Evolutionary conservation across 176 grass and related monocot species (phyloP).

Genomic region (Triticum timopheevii): DNA sequence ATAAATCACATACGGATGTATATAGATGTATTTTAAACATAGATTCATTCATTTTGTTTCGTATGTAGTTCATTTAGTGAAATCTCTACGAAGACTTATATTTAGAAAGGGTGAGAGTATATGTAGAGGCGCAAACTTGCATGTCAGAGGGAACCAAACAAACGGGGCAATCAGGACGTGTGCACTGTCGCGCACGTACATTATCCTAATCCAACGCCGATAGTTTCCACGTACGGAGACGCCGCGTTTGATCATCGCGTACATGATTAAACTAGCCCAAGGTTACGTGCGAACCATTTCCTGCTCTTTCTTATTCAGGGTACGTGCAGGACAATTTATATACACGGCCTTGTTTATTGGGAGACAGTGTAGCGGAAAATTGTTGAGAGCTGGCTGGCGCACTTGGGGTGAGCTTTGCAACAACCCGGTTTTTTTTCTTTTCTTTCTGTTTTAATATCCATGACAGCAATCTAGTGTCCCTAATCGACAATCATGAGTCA

Average conservation of each 20-base stretch:
- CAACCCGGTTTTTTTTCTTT: background rate
- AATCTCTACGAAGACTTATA: too few species aligned
- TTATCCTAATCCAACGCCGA: conserved; percentile 13
- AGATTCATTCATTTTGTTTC: too few species aligned
- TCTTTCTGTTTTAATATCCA: background rate
- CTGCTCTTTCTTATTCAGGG: background rate
- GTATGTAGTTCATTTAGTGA: too few species aligned
- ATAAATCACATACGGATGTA: too few species aligned
- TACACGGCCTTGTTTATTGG: background rate
- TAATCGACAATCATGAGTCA: conserved; percentile 44
- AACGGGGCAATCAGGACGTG: background rate
- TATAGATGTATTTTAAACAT: too few species aligned
- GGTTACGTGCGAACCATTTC: conserved; percentile 57
- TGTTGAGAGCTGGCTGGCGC: conserved; percentile 49
- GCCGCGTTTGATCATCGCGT: background rate
- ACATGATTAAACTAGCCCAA: background rate
- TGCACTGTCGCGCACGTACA: conserved; percentile 34
- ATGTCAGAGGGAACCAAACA: conserved; percentile 35
- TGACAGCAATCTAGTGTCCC: conserved; percentile 32
- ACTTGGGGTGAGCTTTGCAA: conserved; percentile 49
- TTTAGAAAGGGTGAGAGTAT: too few species aligned
- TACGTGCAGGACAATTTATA: background rate
- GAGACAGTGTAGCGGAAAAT: background rate
- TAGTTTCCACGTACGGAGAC: conserved; percentile 31
- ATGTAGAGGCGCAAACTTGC: background rate